Evolutionary conservation across 345 rosid species (phyloP).

Genomic region (Pugionium dolabratum): DNA sequence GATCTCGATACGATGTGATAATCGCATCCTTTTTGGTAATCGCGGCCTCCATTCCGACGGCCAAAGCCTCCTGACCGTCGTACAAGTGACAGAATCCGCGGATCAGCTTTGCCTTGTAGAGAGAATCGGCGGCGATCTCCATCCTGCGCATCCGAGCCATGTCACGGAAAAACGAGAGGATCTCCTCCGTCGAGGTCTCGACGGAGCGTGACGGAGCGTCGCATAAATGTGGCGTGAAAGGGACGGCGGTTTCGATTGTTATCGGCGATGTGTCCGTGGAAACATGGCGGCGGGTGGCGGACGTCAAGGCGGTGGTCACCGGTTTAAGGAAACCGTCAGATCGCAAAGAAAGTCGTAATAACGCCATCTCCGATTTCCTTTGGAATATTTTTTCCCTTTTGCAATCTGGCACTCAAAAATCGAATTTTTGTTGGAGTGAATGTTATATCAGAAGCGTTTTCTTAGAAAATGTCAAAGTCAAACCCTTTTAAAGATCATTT

Average conservation of each 20-base stretch:
- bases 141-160: slow-evolving; percentile 91
- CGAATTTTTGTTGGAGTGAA: slow-evolving; percentile 13
- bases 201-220: slow-evolving; percentile 83
- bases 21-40: slow-evolving; percentile 77
- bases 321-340: slow-evolving; percentile 49
- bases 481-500: slow-evolving; percentile 28
- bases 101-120: slow-evolving; percentile 93
- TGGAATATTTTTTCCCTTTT: not conserved
- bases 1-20: slow-evolving; percentile 91
- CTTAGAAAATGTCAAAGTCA: slow-evolving; percentile 13
- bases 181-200: slow-evolving; percentile 65
- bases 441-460: not conserved
- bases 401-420: slow-evolving; percentile 5
- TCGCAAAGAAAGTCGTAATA: slow-evolving; percentile 54
- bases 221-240: slow-evolving; percentile 79
- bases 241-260: slow-evolving; percentile 80
- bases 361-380: slow-evolving; percentile 53
- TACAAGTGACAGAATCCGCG: slow-evolving; percentile 97
- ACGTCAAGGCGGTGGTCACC: slow-evolving; percentile 2
- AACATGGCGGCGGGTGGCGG: slow-evolving; percentile 56
- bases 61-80: slow-evolving; percentile 96
- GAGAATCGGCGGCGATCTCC: slow-evolving; percentile 98
- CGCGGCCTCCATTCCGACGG: slow-evolving; percentile 94
- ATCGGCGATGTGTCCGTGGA: slow-evolving; percentile 72
- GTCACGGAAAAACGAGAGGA: slow-evolving; percentile 72